These are phyloP conservation scores for Pichia sp. DNA, from an alignment of 1,139 yeast species.

Conservation along the genomic window DNA sequence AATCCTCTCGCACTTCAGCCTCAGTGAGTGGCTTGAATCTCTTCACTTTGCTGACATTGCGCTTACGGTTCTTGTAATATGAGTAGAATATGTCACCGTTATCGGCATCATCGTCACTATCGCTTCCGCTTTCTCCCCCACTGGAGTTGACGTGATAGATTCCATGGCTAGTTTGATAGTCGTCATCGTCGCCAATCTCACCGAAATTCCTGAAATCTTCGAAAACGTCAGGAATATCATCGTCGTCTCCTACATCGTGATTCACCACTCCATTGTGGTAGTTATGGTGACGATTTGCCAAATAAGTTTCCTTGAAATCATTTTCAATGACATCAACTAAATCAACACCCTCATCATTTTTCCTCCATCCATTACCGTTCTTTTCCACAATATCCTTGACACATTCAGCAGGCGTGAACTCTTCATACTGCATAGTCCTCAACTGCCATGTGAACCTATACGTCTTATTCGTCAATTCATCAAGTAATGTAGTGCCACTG, in stretches of 20 bases:
- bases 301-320: conserved; percentile 12
- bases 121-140: not conserved
- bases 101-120: not conserved
- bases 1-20: conserved; percentile 21
- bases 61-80: not conserved
- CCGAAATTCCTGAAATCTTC: conserved; percentile 12
- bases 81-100: conserved; percentile 2
- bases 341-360: conserved; percentile 31
- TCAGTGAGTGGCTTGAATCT: conserved; percentile 23
- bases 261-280: conserved; percentile 1
- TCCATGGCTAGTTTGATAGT: too few species aligned
- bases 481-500: conserved; percentile 8
- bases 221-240: conserved; percentile 19
- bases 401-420: conserved; percentile 64
- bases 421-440: conserved; percentile 39
- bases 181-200: conserved; percentile 1
- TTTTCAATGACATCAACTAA: conserved; percentile 25
- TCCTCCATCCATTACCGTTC: conserved; percentile 66
- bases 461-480: conserved; percentile 41
- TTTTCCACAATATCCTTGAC: conserved; percentile 63
- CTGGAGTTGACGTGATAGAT: too few species aligned
- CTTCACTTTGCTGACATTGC: conserved; percentile 1
- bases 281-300: not conserved
- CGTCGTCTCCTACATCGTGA: conserved; percentile 1
- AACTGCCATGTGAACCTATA: conserved; percentile 70